phyloP scores from a whole-genome alignment of 495 filamentous ascomycete species.

The Aspergillus sclerotioniger region DNA sequence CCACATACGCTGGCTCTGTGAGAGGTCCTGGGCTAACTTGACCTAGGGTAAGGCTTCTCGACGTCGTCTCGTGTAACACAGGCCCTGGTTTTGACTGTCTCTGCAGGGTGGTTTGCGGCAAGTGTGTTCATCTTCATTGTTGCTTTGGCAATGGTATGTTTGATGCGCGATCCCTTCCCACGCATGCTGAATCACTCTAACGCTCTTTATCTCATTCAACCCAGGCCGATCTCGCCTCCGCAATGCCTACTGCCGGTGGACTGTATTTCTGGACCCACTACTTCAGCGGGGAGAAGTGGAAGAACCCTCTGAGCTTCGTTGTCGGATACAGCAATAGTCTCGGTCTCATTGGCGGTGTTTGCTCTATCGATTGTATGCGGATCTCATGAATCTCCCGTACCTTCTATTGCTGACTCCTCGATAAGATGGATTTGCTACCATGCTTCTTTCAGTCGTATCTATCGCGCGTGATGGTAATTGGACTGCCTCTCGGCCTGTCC shows the following conservation, averaged over 20 bases:
- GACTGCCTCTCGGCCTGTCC: slow-evolving; percentile 54
- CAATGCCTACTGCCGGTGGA: slow-evolving; percentile 70
- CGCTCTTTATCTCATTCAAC: not conserved
- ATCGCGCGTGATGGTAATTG: slow-evolving; percentile 64
- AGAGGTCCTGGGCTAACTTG: slow-evolving; percentile 14
- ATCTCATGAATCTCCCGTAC: not conserved
- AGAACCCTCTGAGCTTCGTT: slow-evolving; percentile 64
- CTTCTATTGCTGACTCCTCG: slow-evolving; percentile 5
- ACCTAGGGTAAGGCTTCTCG: slow-evolving; percentile 24
- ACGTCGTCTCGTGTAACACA: not conserved
- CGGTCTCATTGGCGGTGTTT: slow-evolving; percentile 60
- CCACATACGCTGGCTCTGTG: not conserved
- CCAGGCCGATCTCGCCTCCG: slow-evolving; percentile 61
- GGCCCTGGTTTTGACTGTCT: slow-evolving; percentile 10
- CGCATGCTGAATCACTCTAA: not conserved
- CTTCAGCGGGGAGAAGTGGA: slow-evolving; percentile 56
- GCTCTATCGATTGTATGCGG: slow-evolving; percentile 54
- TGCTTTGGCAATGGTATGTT: slow-evolving; percentile 59
- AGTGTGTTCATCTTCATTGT: slow-evolving; percentile 63
- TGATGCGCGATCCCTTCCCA: not conserved
- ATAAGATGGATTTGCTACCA: slow-evolving; percentile 49
- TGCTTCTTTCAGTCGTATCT: slow-evolving; percentile 56
- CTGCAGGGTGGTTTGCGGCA: slow-evolving; percentile 58
- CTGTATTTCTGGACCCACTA: slow-evolving; percentile 72
- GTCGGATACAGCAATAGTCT: slow-evolving; percentile 71